phyloP scores from a whole-genome alignment of 2,329 filamentous ascomycete genomes.

The Aaosphaeria arxii region DNA sequence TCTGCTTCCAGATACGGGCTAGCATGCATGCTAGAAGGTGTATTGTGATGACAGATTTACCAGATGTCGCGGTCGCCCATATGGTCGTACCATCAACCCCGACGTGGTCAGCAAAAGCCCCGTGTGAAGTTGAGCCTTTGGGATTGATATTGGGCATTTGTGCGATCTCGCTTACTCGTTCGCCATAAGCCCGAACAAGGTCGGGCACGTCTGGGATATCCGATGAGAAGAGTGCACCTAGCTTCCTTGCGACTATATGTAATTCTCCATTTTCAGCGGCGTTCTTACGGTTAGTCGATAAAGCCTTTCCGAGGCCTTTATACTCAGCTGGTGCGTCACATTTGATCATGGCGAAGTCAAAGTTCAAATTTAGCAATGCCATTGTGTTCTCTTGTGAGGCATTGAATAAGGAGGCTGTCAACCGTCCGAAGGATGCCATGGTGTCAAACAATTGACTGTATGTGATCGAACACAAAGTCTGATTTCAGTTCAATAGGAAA shows the following conservation, averaged over 20 bases:
- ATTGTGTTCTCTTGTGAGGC: conserved; percentile 12
- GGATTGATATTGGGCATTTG: background rate
- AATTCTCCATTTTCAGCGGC: conserved; percentile 38
- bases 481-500: no score
- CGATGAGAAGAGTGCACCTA: conserved; percentile 41
- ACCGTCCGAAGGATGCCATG: no score
- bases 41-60: conserved; percentile 20
- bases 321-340: conserved; percentile 41
- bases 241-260: conserved; percentile 39
- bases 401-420: no score
- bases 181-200: conserved; percentile 36
- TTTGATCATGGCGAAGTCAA: conserved; percentile 45
- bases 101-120: conserved; percentile 7
- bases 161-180: conserved; percentile 19
- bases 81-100: conserved; percentile 14
- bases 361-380: conserved; percentile 31
- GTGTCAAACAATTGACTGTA: no score
- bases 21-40: conserved; percentile 40
- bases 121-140: background rate
- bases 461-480: no score
- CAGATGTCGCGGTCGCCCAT: conserved; percentile 24
- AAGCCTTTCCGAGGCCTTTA: conserved; percentile 19
- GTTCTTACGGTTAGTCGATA: conserved; percentile 28
- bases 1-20: conserved; percentile 24
- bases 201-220: conserved; percentile 29